Evolutionary conservation across 2,329 filamentous ascomycete genomes (phyloP), one percentile per base, ranked within the genome.

Genomic region (Madurella fahalii): DNA sequence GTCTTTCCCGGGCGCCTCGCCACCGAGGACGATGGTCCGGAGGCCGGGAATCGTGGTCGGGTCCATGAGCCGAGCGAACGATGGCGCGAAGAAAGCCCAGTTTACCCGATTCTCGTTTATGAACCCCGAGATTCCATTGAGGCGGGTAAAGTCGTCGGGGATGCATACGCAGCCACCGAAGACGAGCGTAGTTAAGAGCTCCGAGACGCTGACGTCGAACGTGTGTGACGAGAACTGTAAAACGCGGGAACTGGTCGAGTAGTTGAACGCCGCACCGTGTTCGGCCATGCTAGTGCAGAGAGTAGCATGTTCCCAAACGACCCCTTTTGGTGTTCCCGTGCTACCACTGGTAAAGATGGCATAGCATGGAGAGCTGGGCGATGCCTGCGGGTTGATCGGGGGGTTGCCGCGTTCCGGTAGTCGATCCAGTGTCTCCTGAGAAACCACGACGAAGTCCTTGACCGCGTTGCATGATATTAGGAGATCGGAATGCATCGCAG

Each of bases 321-420:
- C 73, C 15, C 77, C 78, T 64, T 82, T 82, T 0, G 79, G 79
- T 7, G 66, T 67, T 2, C 79, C 79, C 0, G 79, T 82, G 16
- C 73, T 79, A 7, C 79, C 79, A 2, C 77, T 80, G 5, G 79
- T 82, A 62, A 80, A 82, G 58, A 80, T 75, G 57, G 78, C 74
- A 42, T 67, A 69, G 34, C 62, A 53, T 16, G 58, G 30, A 17
- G 50, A 49, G 34, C 43, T 44, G 16, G 50, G 41, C 2, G 59
- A 30, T 9, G 57, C 50, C n/a, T 57, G 50, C 37, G 63, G 54
- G 1, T 18, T 40, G 39, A 9, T 41, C 12, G 42, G 31, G 8
- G 15, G 25, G 31, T 2, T n/a, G 18, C 30, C 20, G n/a, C 8
- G 20, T 18, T 30, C 32, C 12, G 60, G 61, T n/a, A 69, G 58